These are phyloP conservation scores for Arthrocladium fulminans DNA, from an alignment of 2,329 filamentous ascomycete genomes.

Conservation along the genomic window DNA sequence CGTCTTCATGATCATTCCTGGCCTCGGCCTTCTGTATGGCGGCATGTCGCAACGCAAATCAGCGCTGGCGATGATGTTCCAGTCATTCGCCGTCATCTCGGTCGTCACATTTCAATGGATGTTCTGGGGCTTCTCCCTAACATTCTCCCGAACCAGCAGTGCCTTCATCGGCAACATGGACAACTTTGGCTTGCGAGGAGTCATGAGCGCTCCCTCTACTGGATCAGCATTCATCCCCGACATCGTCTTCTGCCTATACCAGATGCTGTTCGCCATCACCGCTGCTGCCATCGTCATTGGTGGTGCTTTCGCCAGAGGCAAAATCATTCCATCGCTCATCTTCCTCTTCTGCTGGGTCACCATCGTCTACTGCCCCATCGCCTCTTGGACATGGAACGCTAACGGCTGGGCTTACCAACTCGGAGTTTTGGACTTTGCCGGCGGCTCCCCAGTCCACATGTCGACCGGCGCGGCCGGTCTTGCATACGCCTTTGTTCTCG, in stretches of 20 bases:
- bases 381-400: conserved; percentile 70
- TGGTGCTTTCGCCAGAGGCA: conserved; percentile 55
- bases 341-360: conserved; percentile 67
- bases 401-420: conserved; percentile 63
- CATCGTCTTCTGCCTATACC: conserved; percentile 58
- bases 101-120: conserved; percentile 46
- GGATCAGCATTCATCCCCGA: conserved; percentile 51
- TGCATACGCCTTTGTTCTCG: conserved; percentile 64
- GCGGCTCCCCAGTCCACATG: conserved; percentile 67
- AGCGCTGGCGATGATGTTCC: conserved; percentile 53
- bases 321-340: conserved; percentile 55
- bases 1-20: conserved; percentile 59
- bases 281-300: conserved; percentile 55
- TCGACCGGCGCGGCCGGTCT: conserved; percentile 62
- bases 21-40: conserved; percentile 56
- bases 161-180: conserved; percentile 55
- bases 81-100: conserved; percentile 50
- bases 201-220: conserved; percentile 47
- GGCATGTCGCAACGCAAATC: conserved; percentile 56
- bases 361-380: conserved; percentile 59
- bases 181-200: conserved; percentile 54
- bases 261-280: conserved; percentile 51
- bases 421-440: conserved; percentile 64
- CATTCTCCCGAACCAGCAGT: conserved; percentile 51
- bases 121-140: conserved; percentile 57